Evolutionary conservation across 805 yeast genomes (phyloP).

Genomic region (Saccharomycopsis olivae): DNA sequence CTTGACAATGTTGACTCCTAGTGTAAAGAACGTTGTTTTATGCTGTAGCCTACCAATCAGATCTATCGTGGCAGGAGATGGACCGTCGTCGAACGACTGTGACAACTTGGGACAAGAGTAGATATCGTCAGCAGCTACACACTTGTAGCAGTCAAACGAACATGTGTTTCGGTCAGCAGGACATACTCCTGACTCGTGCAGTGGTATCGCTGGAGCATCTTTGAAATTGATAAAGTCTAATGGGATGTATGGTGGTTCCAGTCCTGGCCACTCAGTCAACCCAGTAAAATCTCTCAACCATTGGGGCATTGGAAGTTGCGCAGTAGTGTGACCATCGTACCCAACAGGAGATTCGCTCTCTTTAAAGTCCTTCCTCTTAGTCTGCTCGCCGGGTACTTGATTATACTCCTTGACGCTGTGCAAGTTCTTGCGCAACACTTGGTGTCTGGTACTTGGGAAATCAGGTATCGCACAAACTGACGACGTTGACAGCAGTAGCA

Average conservation of each 20-base stretch:
- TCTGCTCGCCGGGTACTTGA: too few species aligned
- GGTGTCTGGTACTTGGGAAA: too few species aligned
- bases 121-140: conserved; percentile 68
- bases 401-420: too few species aligned
- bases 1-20: conserved; percentile 72
- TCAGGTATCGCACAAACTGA: too few species aligned
- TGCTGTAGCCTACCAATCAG: conserved; percentile 43
- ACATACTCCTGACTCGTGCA: conserved; percentile 52
- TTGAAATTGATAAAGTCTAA: conserved; percentile 55
- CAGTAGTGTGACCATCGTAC: conserved; percentile 19
- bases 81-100: conserved; percentile 96
- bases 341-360: conserved; percentile 21
- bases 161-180: conserved; percentile 43
- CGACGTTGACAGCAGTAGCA: too few species aligned
- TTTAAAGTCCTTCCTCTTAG: not conserved
- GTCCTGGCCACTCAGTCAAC: conserved; percentile 70
- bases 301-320: conserved; percentile 50
- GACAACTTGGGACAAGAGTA: conserved; percentile 62
- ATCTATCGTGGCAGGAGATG: conserved; percentile 57
- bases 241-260: conserved; percentile 82
- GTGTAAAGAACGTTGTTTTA: conserved; percentile 71
- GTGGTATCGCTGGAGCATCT: conserved; percentile 37
- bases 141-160: conserved; percentile 78
- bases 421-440: too few species aligned
- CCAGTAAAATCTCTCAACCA: conserved; percentile 79